phyloP scores from a whole-genome alignment of 2,329 filamentous ascomycete species.

The Magnaporthiopsis rhizophila region DNA sequence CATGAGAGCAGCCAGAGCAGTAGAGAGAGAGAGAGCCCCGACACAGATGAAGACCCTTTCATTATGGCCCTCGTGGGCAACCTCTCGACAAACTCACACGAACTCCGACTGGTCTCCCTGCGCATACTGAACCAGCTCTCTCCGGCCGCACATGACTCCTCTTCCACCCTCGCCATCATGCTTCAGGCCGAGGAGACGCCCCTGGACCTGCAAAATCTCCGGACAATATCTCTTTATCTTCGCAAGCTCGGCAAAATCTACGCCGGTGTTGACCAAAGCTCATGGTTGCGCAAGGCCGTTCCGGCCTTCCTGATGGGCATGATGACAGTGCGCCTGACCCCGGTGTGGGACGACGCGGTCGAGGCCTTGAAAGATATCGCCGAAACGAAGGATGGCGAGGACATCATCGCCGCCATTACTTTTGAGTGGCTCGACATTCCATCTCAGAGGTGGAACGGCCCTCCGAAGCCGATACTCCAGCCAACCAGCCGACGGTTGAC shows the following conservation, averaged over 20 bases:
- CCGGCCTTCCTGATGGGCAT: constrained; percentile 83
- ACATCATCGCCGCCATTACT: constrained; percentile 60
- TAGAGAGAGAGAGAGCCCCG: constrained; percentile 32
- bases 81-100: constrained; percentile 66
- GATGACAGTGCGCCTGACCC: constrained; percentile 75
- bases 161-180: constrained; percentile 51
- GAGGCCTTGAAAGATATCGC: constrained; percentile 68
- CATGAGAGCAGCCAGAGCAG: constrained; percentile 18
- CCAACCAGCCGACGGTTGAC: constrained; percentile 39
- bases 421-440: constrained; percentile 67
- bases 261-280: constrained; percentile 45
- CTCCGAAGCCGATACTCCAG: constrained; percentile 13
- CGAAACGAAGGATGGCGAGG: constrained; percentile 63
- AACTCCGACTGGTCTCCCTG: constrained; percentile 65
- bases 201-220: constrained; percentile 65
- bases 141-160: constrained; percentile 36
- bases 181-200: constrained; percentile 73
- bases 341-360: constrained; percentile 79
- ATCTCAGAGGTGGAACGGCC: constrained; percentile 45
- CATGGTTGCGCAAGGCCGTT: constrained; percentile 63
- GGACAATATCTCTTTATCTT: constrained; percentile 76
- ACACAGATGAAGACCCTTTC: constrained; percentile 52
- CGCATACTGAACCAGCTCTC: constrained; percentile 60
- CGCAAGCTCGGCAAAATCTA: constrained; percentile 67
- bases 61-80: constrained; percentile 61